A percentile compares a stretch with the other conserved stretches of the same genome.
Evolutionary conservation across 208 protist species (phyloP).

Genomic region (Acanthamoeba triangularis): DNA sequence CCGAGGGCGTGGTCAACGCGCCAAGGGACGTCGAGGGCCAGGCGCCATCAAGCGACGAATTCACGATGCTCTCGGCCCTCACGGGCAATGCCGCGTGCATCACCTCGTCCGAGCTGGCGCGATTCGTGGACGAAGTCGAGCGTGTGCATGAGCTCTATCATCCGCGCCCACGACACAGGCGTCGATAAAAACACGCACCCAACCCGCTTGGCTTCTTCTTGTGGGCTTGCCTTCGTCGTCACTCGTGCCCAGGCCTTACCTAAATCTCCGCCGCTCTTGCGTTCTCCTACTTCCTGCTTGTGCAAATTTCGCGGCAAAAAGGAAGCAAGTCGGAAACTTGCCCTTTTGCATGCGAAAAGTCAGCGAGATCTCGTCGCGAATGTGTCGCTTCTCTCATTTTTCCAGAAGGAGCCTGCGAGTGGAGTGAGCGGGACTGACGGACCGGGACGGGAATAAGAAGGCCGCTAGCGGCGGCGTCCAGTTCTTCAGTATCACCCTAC

Average conservation of each 20-base stretch:
- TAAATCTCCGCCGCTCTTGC: not conserved
- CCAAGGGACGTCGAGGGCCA: conserved; percentile 17
- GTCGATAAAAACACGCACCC: not conserved
- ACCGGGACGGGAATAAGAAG: not conserved
- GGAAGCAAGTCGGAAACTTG: not conserved
- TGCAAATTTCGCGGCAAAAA: not conserved
- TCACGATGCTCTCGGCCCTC: conserved; percentile 29
- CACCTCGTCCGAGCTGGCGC: not conserved
- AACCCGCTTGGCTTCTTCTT: too few relatives aligned
- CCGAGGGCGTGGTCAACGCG: conserved; percentile 54
- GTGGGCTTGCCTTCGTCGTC: too few relatives aligned
- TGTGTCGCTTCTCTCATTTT: not conserved
- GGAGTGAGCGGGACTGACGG: not conserved
- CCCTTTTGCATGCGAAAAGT: not conserved
- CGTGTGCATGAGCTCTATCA: not conserved
- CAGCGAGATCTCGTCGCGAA: not conserved
- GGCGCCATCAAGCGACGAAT: conserved; percentile 4
- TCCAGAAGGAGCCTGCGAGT: not conserved
- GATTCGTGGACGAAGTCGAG: conserved; percentile 33
- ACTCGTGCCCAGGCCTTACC: too few relatives aligned
- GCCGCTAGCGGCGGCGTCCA: not conserved
- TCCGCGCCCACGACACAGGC: too few relatives aligned
- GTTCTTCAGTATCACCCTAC: conserved; percentile 77
- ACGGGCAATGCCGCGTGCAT: conserved; percentile 50
- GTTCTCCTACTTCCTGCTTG: not conserved